Evolutionary conservation across 768 basidiomycete genomes (phyloP).

Genomic region (Phylloporus scabripes): DNA sequence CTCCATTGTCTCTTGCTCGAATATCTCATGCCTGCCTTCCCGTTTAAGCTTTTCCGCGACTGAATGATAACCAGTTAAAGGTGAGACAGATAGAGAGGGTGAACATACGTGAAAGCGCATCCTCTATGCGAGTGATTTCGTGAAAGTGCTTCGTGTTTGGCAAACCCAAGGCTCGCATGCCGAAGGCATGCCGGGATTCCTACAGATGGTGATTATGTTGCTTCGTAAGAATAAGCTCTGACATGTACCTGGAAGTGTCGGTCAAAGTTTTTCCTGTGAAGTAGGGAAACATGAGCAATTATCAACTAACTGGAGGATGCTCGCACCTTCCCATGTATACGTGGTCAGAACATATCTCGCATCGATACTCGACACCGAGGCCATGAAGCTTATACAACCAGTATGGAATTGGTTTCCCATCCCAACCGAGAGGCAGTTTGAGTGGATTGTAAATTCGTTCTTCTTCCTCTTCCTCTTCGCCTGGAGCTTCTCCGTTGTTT

Average conservation of each 20-base stretch:
- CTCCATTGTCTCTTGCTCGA: constrained; percentile 92
- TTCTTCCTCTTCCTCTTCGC: constrained; percentile 88
- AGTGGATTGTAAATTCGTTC: constrained; percentile 97
- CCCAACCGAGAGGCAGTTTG: constrained; percentile 95
- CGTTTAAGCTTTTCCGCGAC: constrained; percentile 97
- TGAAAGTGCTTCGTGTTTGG: constrained; percentile 99
- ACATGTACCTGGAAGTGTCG: constrained; percentile 79
- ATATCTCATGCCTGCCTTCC: constrained; percentile 93
- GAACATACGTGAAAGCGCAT: constrained; percentile 84
- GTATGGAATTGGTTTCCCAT: constrained; percentile 98
- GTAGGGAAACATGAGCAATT: constrained; percentile 13
- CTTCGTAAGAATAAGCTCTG: constrained; percentile 8
- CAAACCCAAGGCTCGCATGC: constrained; percentile 94
- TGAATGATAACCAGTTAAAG: constrained; percentile 26
- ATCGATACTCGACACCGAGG: constrained; percentile 94
- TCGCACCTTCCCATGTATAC: constrained; percentile 92
- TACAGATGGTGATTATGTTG: constrained; percentile 31
- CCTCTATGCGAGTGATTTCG: constrained; percentile 95
- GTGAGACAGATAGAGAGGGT: neutral
- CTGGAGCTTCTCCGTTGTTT: constrained; percentile 40
- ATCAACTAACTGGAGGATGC: constrained; percentile 1
- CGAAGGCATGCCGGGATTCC: constrained; percentile 96
- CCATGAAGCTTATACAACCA: constrained; percentile 99
- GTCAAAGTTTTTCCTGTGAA: constrained; percentile 85
- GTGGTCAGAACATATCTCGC: constrained; percentile 96